Evolutionary conservation across 2,329 filamentous ascomycete genomes (phyloP), one percentile per base, ranked within the genome.

Genomic region (Fusarium sp.): DNA sequence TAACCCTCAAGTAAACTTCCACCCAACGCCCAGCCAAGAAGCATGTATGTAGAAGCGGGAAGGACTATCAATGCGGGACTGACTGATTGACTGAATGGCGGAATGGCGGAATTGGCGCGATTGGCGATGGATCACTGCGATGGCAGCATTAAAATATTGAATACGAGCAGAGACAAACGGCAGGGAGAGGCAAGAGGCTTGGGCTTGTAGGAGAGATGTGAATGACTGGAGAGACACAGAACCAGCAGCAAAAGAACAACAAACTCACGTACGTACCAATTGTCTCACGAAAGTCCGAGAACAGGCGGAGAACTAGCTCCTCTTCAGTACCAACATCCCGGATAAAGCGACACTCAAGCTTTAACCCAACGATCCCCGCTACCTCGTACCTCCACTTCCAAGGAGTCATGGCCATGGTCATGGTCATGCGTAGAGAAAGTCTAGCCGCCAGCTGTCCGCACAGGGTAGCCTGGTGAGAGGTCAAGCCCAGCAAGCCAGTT

Each of bases 381-480:
- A 57, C 29, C 42, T 44, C 39, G 32, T 45, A 38, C 19, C 51
- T 65, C 61, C 61, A 64, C 61, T 57, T 50, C 24, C 36, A 36
- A 53, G 35, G 36, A 47, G 31, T 29, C 40, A 54, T 53, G 34
- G 39, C 34, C 25, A 44, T 34, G 49, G 42, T 34, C 48, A 51
- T 63, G 58, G 62, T 65, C 62, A 65, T 66, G 53, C 44, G 62
- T 38, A 63, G 49, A 46, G 25, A 49, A 59, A 63, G 45, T 52
- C 62, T 63, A 66, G 48, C 45, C 48, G 46, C 51, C 46, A 42
- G 47, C 52, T 61, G 58, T 45, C 61, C 36, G 43, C 50, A 32
- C 56, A 58, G 38, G 52, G 49, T 61, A 65, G 44, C 35, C 29
- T 38, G 48, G 29, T 36, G 32, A 41, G 29, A 44, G 28, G 39